phyloP scores from a whole-genome alignment of 2,329 filamentous ascomycete genomes.

The Penicillium brasilianum region DNA sequence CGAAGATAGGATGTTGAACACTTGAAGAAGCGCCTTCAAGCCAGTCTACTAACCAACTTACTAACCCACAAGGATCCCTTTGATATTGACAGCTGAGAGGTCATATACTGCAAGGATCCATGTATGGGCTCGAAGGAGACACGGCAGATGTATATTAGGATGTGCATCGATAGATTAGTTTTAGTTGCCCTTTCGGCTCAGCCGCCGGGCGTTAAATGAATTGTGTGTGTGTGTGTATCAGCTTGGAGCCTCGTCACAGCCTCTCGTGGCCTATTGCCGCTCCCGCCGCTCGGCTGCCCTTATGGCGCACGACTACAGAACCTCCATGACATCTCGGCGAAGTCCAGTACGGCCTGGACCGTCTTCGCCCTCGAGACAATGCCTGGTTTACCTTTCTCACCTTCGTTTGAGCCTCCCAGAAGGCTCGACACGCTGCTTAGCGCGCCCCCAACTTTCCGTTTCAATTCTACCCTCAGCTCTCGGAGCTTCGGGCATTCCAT shows the following conservation, averaged over 20 bases:
- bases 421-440: background rate
- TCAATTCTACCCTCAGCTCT: background rate
- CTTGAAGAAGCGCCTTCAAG: constrained; percentile 43
- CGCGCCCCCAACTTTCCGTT: background rate
- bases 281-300: constrained; percentile 17
- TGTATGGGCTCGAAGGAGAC: constrained; percentile 37
- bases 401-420: background rate
- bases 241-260: background rate
- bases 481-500: background rate
- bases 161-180: constrained; percentile 19
- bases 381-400: no score
- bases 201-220: constrained; percentile 33
- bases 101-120: constrained; percentile 26
- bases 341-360: no score
- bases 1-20: constrained; percentile 43
- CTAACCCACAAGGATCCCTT: constrained; percentile 34
- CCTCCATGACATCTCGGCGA: constrained; percentile 27
- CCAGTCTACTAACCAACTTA: constrained; percentile 36
- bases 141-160: constrained; percentile 23
- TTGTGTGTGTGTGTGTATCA: no score
- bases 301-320: constrained; percentile 28
- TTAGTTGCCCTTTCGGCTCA: constrained; percentile 35
- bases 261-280: constrained; percentile 11
- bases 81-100: constrained; percentile 27
- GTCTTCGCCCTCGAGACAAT: no score